A percentile compares a stretch with the other conserved stretches of the same genome.
phyloP scores from a whole-genome alignment of 1,284 basidiomycete genomes.

The Sporisorium sorghi region DNA sequence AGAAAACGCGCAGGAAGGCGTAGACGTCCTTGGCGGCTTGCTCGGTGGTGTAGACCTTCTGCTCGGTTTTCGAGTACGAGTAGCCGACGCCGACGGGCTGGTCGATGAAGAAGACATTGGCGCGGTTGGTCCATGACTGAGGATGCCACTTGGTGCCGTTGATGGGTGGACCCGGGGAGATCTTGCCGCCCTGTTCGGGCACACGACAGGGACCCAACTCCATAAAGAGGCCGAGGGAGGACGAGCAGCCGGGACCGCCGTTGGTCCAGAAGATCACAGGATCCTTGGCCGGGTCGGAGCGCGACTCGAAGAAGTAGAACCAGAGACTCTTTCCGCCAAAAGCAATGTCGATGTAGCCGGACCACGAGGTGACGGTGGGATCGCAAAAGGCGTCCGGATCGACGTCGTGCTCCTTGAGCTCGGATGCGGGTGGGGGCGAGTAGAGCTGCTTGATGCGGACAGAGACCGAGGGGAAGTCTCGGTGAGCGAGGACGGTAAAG shows the following conservation, averaged over 20 bases:
- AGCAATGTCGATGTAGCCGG: constrained; percentile 73
- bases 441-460: constrained; percentile 60
- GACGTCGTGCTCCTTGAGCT: constrained; percentile 36
- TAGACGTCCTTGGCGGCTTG: constrained; percentile 68
- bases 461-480: constrained; percentile 56
- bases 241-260: constrained; percentile 69
- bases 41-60: constrained; percentile 64
- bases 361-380: constrained; percentile 62
- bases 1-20: constrained; percentile 70
- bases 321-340: constrained; percentile 78
- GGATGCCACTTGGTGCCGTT: constrained; percentile 76
- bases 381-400: constrained; percentile 64
- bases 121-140: constrained; percentile 76
- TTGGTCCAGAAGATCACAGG: constrained; percentile 72
- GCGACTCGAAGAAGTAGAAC: constrained; percentile 87
- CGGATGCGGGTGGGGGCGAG: constrained; percentile 24
- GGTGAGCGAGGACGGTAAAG: constrained; percentile 51
- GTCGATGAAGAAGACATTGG: constrained; percentile 79
- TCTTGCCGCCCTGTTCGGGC: constrained; percentile 33
- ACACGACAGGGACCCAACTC: constrained; percentile 74
- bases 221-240: constrained; percentile 74
- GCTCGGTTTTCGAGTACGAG: constrained; percentile 79
- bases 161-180: constrained; percentile 59
- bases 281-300: constrained; percentile 76
- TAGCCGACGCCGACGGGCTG: constrained; percentile 80